Percentiles rank a stretch among this genome's conserved stretches.
Evolutionary conservation across 2,329 filamentous ascomycete species (phyloP).

Genomic region (Cordyceps tenuipes): DNA sequence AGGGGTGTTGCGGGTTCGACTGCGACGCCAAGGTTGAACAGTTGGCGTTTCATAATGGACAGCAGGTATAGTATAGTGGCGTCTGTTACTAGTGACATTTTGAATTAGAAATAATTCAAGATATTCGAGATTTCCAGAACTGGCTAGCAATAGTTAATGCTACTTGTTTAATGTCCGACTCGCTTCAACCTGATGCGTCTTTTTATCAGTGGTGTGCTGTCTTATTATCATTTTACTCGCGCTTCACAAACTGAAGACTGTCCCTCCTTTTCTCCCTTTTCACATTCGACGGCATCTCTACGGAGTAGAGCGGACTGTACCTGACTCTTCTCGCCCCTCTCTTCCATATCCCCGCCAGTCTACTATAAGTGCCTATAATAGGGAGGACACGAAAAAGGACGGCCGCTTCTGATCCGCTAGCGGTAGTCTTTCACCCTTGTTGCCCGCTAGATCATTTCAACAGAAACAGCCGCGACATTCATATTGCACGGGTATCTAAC

Average conservation of each 20-base stretch:
- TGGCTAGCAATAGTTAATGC: neutral
- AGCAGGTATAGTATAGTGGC: neutral
- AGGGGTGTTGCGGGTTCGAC: slow-evolving; percentile 11
- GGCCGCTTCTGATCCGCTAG: no score
- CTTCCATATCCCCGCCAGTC: no score
- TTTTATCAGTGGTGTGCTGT: neutral
- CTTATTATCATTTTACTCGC: neutral
- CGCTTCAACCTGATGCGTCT: neutral
- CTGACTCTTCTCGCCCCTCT: no score
- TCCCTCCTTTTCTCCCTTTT: neutral
- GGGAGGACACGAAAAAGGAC: no score
- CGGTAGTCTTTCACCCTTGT: no score
- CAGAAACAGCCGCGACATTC: no score
- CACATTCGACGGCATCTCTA: neutral
- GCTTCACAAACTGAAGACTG: neutral
- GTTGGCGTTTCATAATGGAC: slow-evolving; percentile 4
- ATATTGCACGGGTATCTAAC: no score
- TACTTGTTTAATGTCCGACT: neutral
- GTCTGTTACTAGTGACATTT: neutral
- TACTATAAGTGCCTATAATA: no score
- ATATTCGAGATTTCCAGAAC: neutral
- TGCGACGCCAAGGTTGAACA: slow-evolving; percentile 6
- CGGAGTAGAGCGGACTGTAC: no score
- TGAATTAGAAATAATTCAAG: neutral
- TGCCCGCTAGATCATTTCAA: no score